Conservation (phyloP, 148 eudicot genomes). For the Rhododendron simsii region DNA sequence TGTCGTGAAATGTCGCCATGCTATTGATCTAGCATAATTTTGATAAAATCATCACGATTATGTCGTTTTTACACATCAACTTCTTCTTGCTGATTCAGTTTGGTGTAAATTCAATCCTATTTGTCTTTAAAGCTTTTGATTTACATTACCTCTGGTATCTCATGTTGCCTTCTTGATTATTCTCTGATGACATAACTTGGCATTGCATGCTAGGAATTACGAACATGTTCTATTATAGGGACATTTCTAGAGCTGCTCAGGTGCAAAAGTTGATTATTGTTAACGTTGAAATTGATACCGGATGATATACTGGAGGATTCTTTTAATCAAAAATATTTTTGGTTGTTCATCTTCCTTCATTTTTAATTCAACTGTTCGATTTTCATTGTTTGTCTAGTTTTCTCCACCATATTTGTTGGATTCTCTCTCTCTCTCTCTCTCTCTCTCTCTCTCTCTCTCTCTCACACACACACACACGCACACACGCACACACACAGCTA, state of each 20-base stretch:
- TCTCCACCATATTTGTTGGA: neutral
- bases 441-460: neutral
- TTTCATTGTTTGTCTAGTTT: neutral
- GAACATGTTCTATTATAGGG: neutral
- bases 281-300: neutral
- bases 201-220: neutral
- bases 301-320: neutral
- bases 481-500: neutral
- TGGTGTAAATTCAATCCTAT: neutral
- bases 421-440: neutral
- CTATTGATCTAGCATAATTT: neutral
- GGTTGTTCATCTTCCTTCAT: neutral
- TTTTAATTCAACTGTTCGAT: neutral
- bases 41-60: neutral
- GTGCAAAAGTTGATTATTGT: neutral
- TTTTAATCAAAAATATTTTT: neutral
- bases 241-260: neutral
- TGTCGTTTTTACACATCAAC: neutral
- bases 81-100: neutral
- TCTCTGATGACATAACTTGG: neutral
- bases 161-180: neutral
- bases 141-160: neutral
- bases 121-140: neutral
- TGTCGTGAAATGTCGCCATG: slow-evolving; percentile 7
- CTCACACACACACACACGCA: neutral